Conservation (phyloP, 805 yeast genomes). For the Candida piceae region DNA sequence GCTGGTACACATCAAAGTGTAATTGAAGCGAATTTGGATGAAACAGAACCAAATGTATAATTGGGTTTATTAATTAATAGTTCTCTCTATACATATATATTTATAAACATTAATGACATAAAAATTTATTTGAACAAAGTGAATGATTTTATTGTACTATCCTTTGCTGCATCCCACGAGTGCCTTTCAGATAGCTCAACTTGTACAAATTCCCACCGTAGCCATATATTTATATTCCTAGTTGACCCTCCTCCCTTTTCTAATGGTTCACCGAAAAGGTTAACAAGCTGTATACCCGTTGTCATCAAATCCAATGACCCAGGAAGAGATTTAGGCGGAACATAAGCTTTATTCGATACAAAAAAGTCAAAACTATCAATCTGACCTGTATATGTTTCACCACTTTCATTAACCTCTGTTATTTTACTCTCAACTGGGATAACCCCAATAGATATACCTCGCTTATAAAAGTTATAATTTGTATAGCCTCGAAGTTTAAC, state of each 20-base stretch:
- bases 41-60: no score
- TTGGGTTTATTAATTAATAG: no score
- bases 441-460: conserved; percentile 20
- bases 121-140: conserved; percentile 25
- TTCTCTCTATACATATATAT: no score
- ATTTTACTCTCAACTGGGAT: not conserved
- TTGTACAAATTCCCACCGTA: conserved; percentile 33
- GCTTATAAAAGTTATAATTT: conserved; percentile 18
- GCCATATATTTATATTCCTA: conserved; percentile 34
- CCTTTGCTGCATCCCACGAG: conserved; percentile 31
- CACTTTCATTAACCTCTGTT: conserved; percentile 1
- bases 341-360: conserved; percentile 18
- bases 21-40: not conserved
- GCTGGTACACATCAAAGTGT: conserved; percentile 1
- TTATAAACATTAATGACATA: no score
- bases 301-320: conserved; percentile 1
- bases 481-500: conserved; percentile 5
- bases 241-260: conserved; percentile 38
- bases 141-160: conserved; percentile 25
- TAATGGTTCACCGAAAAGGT: conserved; percentile 34
- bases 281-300: conserved; percentile 29
- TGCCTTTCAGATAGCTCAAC: conserved; percentile 30
- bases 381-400: conserved; percentile 1
- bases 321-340: not conserved
- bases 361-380: conserved; percentile 35